A percentile compares a stretch with the other conserved stretches of the same genome.
Evolutionary conservation across 1,284 basidiomycete species (phyloP).

Genomic region (Veloboletus limbatus): DNA sequence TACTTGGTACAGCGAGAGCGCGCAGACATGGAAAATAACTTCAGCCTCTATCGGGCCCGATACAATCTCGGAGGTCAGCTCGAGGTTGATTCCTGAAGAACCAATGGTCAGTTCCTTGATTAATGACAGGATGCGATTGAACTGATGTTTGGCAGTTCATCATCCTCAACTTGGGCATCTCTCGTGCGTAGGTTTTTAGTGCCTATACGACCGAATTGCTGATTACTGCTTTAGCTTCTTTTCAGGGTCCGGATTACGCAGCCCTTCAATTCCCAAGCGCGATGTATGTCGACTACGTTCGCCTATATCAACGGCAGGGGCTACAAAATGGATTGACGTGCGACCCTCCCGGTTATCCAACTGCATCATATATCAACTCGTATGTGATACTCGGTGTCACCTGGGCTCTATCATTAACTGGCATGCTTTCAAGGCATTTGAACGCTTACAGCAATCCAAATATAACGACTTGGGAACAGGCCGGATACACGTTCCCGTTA

Average conservation of each 20-base stretch:
- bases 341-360: conserved; percentile 62
- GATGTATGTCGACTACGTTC: conserved; percentile 77
- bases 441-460: conserved; percentile 70
- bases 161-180: conserved; percentile 72
- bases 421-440: conserved; percentile 50
- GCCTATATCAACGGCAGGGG: conserved; percentile 71
- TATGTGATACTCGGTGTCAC: conserved; percentile 28
- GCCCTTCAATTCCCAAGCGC: conserved; percentile 63
- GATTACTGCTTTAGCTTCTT: conserved; percentile 41
- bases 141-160: conserved; percentile 50
- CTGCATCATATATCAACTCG: conserved; percentile 56
- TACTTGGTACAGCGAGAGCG: conserved; percentile 66
- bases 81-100: conserved; percentile 70
- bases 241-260: conserved; percentile 67
- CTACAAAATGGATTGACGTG: conserved; percentile 58
- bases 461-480: conserved; percentile 70
- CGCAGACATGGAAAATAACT: conserved; percentile 65
- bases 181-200: conserved; percentile 40
- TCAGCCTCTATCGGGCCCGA: conserved; percentile 61
- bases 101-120: conserved; percentile 50
- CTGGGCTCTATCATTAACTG: background rate
- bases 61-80: conserved; percentile 47
- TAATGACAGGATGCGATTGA: background rate
- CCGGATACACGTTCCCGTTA: conserved; percentile 65
- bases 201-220: conserved; percentile 2